Evolutionary conservation across 2,329 filamentous ascomycete species (phyloP).

Genomic region (Rhexocercosporidium sp.): DNA sequence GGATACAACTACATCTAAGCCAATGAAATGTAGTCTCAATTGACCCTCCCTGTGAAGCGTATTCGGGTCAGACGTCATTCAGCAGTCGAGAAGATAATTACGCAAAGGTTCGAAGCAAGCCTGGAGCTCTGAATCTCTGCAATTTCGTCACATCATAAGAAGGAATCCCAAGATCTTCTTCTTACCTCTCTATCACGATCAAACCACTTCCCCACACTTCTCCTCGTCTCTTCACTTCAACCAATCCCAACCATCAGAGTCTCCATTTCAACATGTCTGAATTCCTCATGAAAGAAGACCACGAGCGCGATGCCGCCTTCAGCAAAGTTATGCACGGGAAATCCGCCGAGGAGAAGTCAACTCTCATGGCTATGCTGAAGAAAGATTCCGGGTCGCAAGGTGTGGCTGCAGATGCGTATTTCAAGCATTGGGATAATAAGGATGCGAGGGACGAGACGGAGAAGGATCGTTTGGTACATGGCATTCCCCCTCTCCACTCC

Average conservation of each 20-base stretch:
- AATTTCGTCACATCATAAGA: background rate
- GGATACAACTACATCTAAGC: background rate
- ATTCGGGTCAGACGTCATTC: background rate
- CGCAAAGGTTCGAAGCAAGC: background rate
- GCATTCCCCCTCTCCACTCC: background rate
- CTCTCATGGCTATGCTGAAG: constrained; percentile 80
- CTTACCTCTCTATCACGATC: background rate
- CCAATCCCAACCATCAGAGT: background rate
- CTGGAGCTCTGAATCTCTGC: background rate
- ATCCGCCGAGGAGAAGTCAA: constrained; percentile 71
- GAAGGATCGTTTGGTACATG: constrained; percentile 74
- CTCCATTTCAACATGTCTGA: constrained; percentile 27
- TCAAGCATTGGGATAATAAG: constrained; percentile 96
- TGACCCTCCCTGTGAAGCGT: background rate
- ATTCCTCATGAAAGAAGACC: constrained; percentile 62
- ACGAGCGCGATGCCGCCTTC: constrained; percentile 85
- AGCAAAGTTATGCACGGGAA: constrained; percentile 82
- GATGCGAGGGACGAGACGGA: constrained; percentile 78
- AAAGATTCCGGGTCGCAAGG: constrained; percentile 82
- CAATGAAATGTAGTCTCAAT: background rate
- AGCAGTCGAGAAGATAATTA: background rate
- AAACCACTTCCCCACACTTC: background rate
- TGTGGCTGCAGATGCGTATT: constrained; percentile 87
- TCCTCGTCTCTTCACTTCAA: background rate
- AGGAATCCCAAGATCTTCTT: too few species aligned